Conservation (phyloP, 1,139 yeast species). For the Yamadazyma sp. region DNA sequence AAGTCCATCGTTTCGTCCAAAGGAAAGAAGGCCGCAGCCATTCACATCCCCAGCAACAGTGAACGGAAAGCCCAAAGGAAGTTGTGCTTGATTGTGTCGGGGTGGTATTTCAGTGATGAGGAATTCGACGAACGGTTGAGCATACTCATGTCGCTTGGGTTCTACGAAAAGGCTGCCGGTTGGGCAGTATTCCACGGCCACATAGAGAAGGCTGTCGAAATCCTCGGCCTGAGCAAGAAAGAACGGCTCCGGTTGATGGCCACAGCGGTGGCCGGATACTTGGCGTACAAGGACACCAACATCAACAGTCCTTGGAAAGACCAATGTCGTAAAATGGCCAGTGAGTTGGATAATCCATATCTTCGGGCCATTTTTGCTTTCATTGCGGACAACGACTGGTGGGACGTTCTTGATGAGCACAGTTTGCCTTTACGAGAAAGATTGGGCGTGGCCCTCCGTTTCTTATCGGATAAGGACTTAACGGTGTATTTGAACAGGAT, state of each 20-base stretch:
- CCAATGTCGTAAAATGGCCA: constrained; percentile 83
- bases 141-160: constrained; percentile 56
- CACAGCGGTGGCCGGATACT: constrained; percentile 91
- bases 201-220: constrained; percentile 74
- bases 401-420: constrained; percentile 90
- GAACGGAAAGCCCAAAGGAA: constrained; percentile 65
- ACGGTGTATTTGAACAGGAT: constrained; percentile 66
- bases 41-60: constrained; percentile 48
- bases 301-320: constrained; percentile 90
- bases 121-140: constrained; percentile 74
- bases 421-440: constrained; percentile 86
- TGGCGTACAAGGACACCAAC: constrained; percentile 64
- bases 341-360: constrained; percentile 87
- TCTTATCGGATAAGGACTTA: constrained; percentile 75
- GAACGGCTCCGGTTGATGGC: constrained; percentile 77
- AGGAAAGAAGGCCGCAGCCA: constrained; percentile 46
- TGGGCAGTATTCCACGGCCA: constrained; percentile 97
- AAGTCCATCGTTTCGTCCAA: constrained; percentile 42
- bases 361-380: constrained; percentile 90
- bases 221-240: constrained; percentile 59
- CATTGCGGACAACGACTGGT: constrained; percentile 94
- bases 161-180: constrained; percentile 89
- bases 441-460: constrained; percentile 85
- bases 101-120: constrained; percentile 82
- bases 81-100: constrained; percentile 80